These are phyloP conservation scores for Jimgerdemannia lactiflua DNA, from an alignment of 192 early-diverging fungal genomes.

Conservation along the genomic window DNA sequence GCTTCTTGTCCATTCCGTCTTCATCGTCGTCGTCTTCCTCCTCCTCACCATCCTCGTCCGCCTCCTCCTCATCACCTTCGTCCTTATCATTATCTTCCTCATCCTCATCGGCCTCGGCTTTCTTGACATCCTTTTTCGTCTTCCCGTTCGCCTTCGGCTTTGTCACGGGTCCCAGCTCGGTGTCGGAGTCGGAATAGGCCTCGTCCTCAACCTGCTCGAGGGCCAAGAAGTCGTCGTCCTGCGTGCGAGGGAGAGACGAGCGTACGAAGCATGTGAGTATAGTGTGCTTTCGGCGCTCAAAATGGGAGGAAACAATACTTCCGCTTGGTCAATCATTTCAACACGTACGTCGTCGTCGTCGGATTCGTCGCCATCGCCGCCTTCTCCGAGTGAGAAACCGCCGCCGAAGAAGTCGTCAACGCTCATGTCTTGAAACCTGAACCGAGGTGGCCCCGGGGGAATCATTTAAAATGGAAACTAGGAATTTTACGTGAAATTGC, in stretches of 20 bases:
- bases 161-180: not conserved
- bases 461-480: not conserved
- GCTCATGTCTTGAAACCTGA: slow-evolving; percentile 37
- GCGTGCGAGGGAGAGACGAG: not conserved
- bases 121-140: slow-evolving; percentile 5
- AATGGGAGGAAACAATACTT: not conserved
- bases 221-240: slow-evolving; percentile 15
- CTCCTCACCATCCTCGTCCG: slow-evolving; percentile 48
- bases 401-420: slow-evolving; percentile 53
- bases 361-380: slow-evolving; percentile 29
- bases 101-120: slow-evolving; percentile 33
- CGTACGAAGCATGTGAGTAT: too few species aligned
- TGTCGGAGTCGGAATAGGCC: not conserved
- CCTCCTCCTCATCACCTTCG: slow-evolving; percentile 55
- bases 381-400: slow-evolving; percentile 23
- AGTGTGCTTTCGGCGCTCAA: too few species aligned
- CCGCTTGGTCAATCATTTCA: not conserved
- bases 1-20: slow-evolving; percentile 55
- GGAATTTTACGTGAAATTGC: not conserved
- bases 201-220: slow-evolving; percentile 28
- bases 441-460: not conserved
- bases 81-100: slow-evolving; percentile 51
- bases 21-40: slow-evolving; percentile 50
- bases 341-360: not conserved
- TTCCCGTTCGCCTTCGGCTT: slow-evolving; percentile 22